Conservation (phyloP, 2,329 filamentous ascomycete species). For the Aspergillus carbonarius region DNA sequence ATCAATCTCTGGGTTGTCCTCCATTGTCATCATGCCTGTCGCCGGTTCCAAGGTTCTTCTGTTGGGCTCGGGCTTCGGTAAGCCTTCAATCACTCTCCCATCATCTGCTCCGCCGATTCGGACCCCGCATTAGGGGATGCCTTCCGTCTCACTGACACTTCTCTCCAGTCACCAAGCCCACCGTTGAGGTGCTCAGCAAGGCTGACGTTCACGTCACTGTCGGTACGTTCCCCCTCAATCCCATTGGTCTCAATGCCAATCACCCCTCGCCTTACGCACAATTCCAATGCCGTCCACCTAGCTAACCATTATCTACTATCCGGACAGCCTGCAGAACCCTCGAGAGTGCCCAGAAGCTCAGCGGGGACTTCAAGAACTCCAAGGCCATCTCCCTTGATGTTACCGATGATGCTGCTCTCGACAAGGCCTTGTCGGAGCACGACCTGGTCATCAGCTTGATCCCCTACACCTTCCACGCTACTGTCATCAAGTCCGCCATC, state of each 20-base stretch:
- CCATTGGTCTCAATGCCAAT: background rate
- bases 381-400: constrained; percentile 82
- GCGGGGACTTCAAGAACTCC: constrained; percentile 69
- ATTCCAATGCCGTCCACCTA: background rate
- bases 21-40: constrained; percentile 34
- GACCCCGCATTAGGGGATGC: constrained; percentile 16
- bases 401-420: constrained; percentile 70
- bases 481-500: constrained; percentile 91
- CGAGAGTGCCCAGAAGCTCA: constrained; percentile 71
- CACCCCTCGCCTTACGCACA: too few species aligned
- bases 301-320: constrained; percentile 6
- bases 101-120: background rate
- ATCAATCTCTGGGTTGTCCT: constrained; percentile 1
- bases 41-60: constrained; percentile 42
- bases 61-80: constrained; percentile 41
- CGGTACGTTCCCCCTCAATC: constrained; percentile 46
- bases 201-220: constrained; percentile 65
- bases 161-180: constrained; percentile 57
- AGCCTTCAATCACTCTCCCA: background rate
- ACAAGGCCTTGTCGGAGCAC: constrained; percentile 75
- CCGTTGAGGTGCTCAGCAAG: constrained; percentile 62
- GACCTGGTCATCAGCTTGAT: constrained; percentile 81
- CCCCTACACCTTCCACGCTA: constrained; percentile 85
- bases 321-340: constrained; percentile 75
- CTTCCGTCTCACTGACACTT: background rate